Conservation (phyloP, 73 alveolate genomes). For the Paramecium tetraurelia region DNA sequence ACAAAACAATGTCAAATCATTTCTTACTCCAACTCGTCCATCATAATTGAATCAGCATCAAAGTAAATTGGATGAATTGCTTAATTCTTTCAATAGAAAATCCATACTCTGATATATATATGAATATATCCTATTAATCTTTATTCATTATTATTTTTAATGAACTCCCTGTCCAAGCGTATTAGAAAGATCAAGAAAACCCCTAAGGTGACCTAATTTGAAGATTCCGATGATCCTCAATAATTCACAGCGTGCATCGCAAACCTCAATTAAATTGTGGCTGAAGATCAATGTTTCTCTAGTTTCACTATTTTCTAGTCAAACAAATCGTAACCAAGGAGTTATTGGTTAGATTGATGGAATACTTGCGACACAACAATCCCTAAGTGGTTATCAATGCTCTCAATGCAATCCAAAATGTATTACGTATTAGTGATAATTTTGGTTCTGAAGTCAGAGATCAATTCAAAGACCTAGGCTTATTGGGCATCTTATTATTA, state of each 20-base stretch:
- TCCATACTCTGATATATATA: neutral
- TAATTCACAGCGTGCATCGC: neutral
- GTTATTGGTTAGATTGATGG: neutral
- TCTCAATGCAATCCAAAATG: neutral
- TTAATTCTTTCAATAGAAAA: neutral
- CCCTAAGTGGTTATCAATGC: neutral
- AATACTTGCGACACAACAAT: neutral
- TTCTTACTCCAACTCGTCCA: neutral
- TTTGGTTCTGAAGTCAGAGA: neutral
- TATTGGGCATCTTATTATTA: neutral
- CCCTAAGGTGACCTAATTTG: neutral
- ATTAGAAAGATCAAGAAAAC: neutral
- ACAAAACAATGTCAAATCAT: neutral
- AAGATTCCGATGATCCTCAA: neutral
- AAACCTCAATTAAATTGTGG: neutral
- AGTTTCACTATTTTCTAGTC: neutral
- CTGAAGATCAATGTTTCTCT: constrained; percentile 5
- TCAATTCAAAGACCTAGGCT: neutral
- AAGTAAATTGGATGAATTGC: constrained; percentile 22
- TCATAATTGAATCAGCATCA: neutral
- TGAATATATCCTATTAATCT: neutral
- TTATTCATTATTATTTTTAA: neutral
- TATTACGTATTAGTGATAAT: neutral
- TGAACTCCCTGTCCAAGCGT: constrained; percentile 12
- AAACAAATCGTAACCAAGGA: neutral